Base-by-base conservation (phyloP, 192 early-diverging fungal species). In the Phlyctochytrium bullatum region DNA sequence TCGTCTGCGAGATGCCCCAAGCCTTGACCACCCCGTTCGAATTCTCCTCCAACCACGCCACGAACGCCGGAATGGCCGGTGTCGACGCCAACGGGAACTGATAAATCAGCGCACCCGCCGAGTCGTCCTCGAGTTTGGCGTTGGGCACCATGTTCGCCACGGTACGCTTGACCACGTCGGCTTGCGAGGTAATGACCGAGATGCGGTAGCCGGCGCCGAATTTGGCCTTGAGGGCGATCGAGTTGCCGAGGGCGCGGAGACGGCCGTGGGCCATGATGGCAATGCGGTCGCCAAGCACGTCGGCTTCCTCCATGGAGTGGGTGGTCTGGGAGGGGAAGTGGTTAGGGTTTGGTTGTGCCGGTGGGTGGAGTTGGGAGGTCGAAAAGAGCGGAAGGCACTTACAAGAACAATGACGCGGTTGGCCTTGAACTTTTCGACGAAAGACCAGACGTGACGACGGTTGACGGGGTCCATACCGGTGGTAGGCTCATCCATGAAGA, bases 391-490 rank as follows among this genome's bases (percentile, higher is more conserved):
- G 61, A 1, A 34, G 27, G 16, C 32, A 35, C 60, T 34, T 62
- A 62, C 61, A 56, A 88, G 69, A 31, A 90, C 78, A 63, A 91
- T 88, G 23, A 89, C 84, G 51, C 89, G 78, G 31, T 85, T 83
- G 50, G 78, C 69, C 73, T 92, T 92, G 73, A 91, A 92, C 65
- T 88, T 83, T 68, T 90, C 88, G 64, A 92, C 79, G 75, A 92
- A 92, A 25, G 66, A 70, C 90, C 90, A 92, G 0, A 92, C 89
- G 65, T 89, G 81, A 23, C 91, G 77, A 51, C 89, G 82, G 72
- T 92, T 91, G 47, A 91, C 84, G 0, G 91, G 91, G 56, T 92
- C 91, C 89, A 92, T 91, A 60, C 90, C 90, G 63, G 76, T 79
- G 28, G 78, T 79, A 4, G 88, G 86, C 69, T 91, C 89, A 73